These are phyloP conservation scores for Rhodotorula graminis DNA, from an alignment of 768 basidiomycete genomes.

Conservation along the genomic window DNA sequence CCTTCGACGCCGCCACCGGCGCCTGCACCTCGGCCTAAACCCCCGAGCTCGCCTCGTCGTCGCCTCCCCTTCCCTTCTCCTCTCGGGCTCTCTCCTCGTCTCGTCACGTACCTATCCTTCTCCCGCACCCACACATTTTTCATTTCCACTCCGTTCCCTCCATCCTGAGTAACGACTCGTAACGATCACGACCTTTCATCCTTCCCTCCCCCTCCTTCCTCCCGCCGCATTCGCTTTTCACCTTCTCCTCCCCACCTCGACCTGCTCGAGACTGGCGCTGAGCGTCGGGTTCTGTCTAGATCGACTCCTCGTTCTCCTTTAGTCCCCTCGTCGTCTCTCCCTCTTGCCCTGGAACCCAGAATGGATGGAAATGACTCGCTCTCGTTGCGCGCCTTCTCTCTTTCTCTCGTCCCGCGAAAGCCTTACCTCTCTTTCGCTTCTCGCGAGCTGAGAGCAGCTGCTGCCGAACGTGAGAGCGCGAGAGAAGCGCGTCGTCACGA, in stretches of 20 bases:
- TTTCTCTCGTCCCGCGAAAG: background rate
- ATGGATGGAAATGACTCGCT: background rate
- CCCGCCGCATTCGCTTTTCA: background rate
- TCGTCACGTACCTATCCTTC: too few species aligned
- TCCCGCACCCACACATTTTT: background rate
- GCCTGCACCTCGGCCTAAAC: constrained; percentile 17
- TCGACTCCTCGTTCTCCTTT: background rate
- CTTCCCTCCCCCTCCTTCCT: background rate
- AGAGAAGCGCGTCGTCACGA: too few species aligned
- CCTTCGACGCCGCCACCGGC: constrained; percentile 1
- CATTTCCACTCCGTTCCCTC: background rate
- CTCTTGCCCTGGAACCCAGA: background rate
- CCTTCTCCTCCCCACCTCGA: too few species aligned
- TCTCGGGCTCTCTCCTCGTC: too few species aligned
- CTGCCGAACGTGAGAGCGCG: too few species aligned
- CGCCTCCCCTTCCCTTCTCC: background rate
- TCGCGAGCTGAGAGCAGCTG: background rate
- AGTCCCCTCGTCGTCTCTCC: background rate
- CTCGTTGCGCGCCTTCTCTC: too few species aligned
- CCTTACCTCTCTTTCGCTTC: too few species aligned
- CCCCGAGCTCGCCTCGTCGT: background rate
- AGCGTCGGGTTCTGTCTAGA: background rate
- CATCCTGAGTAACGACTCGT: background rate
- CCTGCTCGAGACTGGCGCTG: too few species aligned
- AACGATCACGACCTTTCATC: background rate